Evolutionary conservation across 1,284 basidiomycete genomes (phyloP).

Genomic region (Stygiomarasmius scandens): DNA sequence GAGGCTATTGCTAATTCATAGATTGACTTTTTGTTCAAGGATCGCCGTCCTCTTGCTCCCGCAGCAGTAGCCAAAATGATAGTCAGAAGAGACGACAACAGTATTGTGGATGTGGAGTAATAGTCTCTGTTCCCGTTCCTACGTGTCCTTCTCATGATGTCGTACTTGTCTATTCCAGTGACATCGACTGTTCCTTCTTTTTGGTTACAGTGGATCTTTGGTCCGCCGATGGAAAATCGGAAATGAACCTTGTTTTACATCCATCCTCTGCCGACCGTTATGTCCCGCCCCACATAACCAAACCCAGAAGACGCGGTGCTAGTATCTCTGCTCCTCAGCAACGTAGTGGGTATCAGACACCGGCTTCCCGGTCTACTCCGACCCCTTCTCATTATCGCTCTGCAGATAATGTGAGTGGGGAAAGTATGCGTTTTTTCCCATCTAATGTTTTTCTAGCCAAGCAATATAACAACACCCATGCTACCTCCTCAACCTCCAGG

Average conservation of each 20-base stretch:
- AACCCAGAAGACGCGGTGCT: slow-evolving; percentile 48
- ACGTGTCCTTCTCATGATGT: slow-evolving; percentile 2
- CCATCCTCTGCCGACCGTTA: slow-evolving; percentile 78
- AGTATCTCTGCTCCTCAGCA: slow-evolving; percentile 38
- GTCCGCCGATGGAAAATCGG: slow-evolving; percentile 77
- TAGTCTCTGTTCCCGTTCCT: slow-evolving; percentile 33
- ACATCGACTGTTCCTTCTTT: slow-evolving; percentile 84
- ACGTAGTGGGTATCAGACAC: slow-evolving; percentile 46
- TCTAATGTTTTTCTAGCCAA: neutral
- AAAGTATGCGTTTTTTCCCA: slow-evolving; percentile 11
- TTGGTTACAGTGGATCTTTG: slow-evolving; percentile 88
- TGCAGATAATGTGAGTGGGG: slow-evolving; percentile 40
- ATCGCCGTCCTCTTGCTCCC: slow-evolving; percentile 87
- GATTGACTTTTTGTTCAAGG: slow-evolving; percentile 46
- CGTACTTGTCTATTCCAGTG: slow-evolving; percentile 47
- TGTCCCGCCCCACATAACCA: slow-evolving; percentile 55
- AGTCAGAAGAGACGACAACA: slow-evolving; percentile 68
- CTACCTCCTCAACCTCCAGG: slow-evolving; percentile 39
- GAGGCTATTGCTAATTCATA: slow-evolving; percentile 1
- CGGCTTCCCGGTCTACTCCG: slow-evolving; percentile 38
- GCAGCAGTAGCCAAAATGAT: slow-evolving; percentile 86
- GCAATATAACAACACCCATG: slow-evolving; percentile 33
- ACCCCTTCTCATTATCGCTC: slow-evolving; percentile 40
- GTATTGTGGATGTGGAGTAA: slow-evolving; percentile 76
- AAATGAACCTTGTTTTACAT: slow-evolving; percentile 86